These are phyloP conservation scores for Malassezia sympodialis DNA, from an alignment of 1,284 basidiomycete species.

Conservation along the genomic window DNA sequence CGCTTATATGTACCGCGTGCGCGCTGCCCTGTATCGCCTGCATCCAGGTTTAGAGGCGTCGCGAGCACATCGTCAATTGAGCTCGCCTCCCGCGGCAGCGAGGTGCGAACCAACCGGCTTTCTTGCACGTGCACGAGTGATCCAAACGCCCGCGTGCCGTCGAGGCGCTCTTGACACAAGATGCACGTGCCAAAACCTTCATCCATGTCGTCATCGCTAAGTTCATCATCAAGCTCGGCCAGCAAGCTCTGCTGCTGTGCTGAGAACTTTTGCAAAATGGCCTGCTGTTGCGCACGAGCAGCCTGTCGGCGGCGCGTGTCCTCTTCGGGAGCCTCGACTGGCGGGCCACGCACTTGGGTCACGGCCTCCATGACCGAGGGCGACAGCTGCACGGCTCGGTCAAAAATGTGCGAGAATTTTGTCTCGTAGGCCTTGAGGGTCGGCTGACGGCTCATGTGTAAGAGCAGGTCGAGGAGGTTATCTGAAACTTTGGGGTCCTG, in stretches of 20 bases:
- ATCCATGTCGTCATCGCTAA: slow-evolving; percentile 29
- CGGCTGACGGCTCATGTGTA: not conserved
- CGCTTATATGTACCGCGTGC: slow-evolving; percentile 21
- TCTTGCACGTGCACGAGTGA: slow-evolving; percentile 81
- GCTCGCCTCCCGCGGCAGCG: slow-evolving; percentile 58
- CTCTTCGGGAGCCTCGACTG: slow-evolving; percentile 18
- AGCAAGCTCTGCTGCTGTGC: slow-evolving; percentile 43
- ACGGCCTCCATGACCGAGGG: slow-evolving; percentile 8
- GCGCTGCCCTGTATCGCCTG: slow-evolving; percentile 20
- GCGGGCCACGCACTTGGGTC: slow-evolving; percentile 10
- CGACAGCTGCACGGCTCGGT: slow-evolving; percentile 19
- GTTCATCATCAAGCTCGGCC: slow-evolving; percentile 35
- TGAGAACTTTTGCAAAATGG: slow-evolving; percentile 45
- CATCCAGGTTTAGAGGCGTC: slow-evolving; percentile 49
- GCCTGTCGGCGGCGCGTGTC: slow-evolving; percentile 34
- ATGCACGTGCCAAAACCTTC: slow-evolving; percentile 69
- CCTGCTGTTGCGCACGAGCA: slow-evolving; percentile 40
- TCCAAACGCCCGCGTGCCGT: slow-evolving; percentile 65
- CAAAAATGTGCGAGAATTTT: slow-evolving; percentile 33
- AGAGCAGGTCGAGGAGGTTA: not conserved
- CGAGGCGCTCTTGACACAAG: slow-evolving; percentile 90
- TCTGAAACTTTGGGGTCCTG: not conserved
- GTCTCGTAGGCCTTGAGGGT: slow-evolving; percentile 27
- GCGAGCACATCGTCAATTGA: slow-evolving; percentile 65
- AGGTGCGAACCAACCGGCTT: slow-evolving; percentile 70